Percentiles rank a stretch among this genome's conserved stretches.
phyloP scores from a whole-genome alignment of 768 basidiomycete species.

The Lactarius psammicola region DNA sequence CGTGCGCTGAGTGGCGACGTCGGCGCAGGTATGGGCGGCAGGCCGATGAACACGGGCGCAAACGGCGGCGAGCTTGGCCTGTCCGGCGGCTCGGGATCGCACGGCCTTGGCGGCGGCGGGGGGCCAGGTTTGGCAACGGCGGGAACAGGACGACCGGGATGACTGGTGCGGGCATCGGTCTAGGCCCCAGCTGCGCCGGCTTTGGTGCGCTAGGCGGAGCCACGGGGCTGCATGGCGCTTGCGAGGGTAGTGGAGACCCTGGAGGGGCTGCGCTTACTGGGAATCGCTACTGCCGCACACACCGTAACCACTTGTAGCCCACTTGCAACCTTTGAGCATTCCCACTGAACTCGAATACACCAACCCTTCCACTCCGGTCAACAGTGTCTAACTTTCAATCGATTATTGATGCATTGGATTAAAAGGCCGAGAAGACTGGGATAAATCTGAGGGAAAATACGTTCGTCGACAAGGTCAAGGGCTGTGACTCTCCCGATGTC shows the following conservation, averaged over 20 bases:
- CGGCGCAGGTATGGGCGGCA: conserved; percentile 9
- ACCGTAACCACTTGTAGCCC: too few relatives aligned
- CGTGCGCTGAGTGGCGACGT: conserved; percentile 19
- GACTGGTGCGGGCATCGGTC: conserved; percentile 6
- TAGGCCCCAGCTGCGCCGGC: conserved; percentile 2
- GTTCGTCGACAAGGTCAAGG: too few relatives aligned
- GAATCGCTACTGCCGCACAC: too few relatives aligned
- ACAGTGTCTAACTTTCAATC: too few relatives aligned
- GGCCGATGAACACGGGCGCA: conserved; percentile 11
- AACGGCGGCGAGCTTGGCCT: conserved; percentile 12
- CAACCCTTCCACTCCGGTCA: too few relatives aligned
- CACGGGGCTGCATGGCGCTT: background rate
- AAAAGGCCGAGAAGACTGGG: too few relatives aligned
- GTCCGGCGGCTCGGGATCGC: conserved; percentile 2
- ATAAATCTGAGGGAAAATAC: too few relatives aligned
- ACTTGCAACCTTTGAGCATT: too few relatives aligned
- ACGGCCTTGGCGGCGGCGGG: background rate
- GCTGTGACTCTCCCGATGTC: too few relatives aligned
- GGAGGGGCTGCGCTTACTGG: too few relatives aligned
- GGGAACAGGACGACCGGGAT: background rate
- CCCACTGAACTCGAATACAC: too few relatives aligned
- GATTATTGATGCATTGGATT: too few relatives aligned
- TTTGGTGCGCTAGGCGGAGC: conserved; percentile 7
- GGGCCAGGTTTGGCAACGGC: conserved; percentile 3
- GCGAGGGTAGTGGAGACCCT: background rate